Evolutionary conservation across 2,329 filamentous ascomycete species (phyloP), one percentile per base, ranked within the genome.

Genomic region (Huntiella savannae): DNA sequence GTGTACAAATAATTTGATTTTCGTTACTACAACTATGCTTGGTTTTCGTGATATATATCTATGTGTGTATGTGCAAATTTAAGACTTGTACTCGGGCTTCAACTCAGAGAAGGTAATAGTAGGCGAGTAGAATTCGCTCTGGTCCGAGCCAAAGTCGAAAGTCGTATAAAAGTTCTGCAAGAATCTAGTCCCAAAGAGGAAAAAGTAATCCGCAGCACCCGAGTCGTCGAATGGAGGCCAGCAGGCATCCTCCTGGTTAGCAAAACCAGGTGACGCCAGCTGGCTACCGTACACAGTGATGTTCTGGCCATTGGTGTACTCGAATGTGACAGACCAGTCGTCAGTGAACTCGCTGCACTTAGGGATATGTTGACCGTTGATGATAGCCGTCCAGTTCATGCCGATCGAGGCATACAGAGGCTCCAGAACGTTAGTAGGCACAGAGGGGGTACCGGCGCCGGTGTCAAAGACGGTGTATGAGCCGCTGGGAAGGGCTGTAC

Each of bases 291-390:
- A 56, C 4, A 63, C 3, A 15, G 55, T 59, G 15, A 62, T 7
- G 22, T 60, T 51, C 5, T 50, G 54, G 5, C 47, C 53, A 16
- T 48, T 52, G 8, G 54, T 54, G 37, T 60, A 52, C n/a, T 54
- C 49, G 19, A 62, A 55, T 0, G 55, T 51, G 11, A 61, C 33
- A 1, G 57, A 57, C 60, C 61, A 63, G 47, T 55, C 52, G 33
- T 57, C 50, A 46, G 58, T 62, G 49, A 63, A 62, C 33, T 63
- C 59, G 51, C 45, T 54, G 54, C 61, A 63, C 16, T 58, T 48
- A 4, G 58, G 59, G 39, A 61, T 49, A 38, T 56, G 53, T 0
- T 58, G 47, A 22, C 53, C 54, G 0, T 39, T 39, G 6, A 57
- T 28, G 43, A 63, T 58, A 1, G 55, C 55, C 0, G 53, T 58